A percentile compares a stretch with the other conserved stretches of the same genome.
phyloP scores from a whole-genome alignment of 169 alveolate genomes.

The Perkinsus olseni region DNA sequence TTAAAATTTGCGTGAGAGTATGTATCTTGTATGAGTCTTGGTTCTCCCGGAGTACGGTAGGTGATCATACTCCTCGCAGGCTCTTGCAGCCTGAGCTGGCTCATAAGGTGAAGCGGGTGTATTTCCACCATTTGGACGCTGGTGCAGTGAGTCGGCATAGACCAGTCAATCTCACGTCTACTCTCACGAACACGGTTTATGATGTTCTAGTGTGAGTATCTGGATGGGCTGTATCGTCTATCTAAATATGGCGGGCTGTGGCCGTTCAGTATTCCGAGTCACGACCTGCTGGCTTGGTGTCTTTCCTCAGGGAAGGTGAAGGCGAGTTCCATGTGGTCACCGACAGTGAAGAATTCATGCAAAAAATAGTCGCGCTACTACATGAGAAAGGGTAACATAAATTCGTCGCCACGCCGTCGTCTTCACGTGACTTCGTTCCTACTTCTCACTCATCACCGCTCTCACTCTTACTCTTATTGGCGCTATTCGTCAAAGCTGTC shows the following conservation, averaged over 20 bases:
- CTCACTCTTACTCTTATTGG: too few species aligned
- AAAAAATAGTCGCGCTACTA: not conserved
- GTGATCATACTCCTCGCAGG: not conserved
- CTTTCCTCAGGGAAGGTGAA: not conserved
- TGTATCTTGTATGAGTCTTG: too few species aligned
- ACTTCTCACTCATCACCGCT: too few species aligned
- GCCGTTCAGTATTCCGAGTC: too few species aligned
- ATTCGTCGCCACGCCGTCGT: too few species aligned
- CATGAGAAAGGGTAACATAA: not conserved
- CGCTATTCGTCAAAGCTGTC: too few species aligned
- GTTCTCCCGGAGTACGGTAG: not conserved
- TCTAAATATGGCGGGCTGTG: too few species aligned
- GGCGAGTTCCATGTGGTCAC: not conserved
- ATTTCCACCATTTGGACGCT: not conserved
- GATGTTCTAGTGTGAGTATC: not conserved
- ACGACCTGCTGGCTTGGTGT: not conserved
- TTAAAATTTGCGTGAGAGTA: too few species aligned
- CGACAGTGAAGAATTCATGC: not conserved
- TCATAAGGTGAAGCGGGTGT: not conserved
- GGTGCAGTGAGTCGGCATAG: not conserved
- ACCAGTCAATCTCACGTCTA: not conserved
- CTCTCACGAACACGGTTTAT: not conserved
- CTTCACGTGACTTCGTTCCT: too few species aligned
- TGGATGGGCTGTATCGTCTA: too few species aligned
- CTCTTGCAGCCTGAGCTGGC: not conserved